Base-by-base conservation (phyloP, 768 basidiomycete genomes). In the Auriculariales sp. region DNA sequence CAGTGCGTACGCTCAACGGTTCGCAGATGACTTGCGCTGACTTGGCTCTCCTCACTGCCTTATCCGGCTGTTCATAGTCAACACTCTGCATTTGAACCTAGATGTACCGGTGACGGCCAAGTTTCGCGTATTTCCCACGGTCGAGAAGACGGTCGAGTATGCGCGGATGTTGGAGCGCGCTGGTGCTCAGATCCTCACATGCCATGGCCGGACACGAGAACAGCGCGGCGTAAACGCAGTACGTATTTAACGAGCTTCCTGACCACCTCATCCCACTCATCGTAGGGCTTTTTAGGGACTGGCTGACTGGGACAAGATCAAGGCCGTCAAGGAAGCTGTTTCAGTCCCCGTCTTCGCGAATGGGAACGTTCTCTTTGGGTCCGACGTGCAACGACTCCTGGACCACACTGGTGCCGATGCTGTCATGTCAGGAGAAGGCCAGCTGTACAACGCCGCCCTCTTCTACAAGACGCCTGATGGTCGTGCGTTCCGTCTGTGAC, bases 331-430 rank as follows among this genome's bases (percentile, higher is more conserved):
- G 62, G 64, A 84, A 56, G 86, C 88, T 1, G 88, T 98, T 31
- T 78, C 77, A 0, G 77, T 99, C 0, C 94, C 93, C 3, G 92
- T 99, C 3, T 88, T 99, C 61, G 93, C 94, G 0, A 99, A 99
- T 63, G 95, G 95, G 27, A 98, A 97, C 62, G 78, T 97, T 52
- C 78, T 97, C 11, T 89, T 81, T 62, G 75, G 83, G 36, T 72
- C 78, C n/a, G 93, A 98, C 63, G 76, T 97, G 44, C 71, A 73
- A 47, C 67, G 70, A 10, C 97, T 92, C 62, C 66, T 99, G 28
- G 73, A 75, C 22, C 75, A 77, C 46, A 99, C 95, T 0, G 89
- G 91, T 12, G 83, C 79, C 4, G 91, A 95, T 58, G 94, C 79
- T 0, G 81, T 98, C 51, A 95, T 97, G 92, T 82, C 79, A 35